Base-by-base conservation (phyloP, 176 grass and related monocot genomes). In the Leersia perrieri region DNA sequence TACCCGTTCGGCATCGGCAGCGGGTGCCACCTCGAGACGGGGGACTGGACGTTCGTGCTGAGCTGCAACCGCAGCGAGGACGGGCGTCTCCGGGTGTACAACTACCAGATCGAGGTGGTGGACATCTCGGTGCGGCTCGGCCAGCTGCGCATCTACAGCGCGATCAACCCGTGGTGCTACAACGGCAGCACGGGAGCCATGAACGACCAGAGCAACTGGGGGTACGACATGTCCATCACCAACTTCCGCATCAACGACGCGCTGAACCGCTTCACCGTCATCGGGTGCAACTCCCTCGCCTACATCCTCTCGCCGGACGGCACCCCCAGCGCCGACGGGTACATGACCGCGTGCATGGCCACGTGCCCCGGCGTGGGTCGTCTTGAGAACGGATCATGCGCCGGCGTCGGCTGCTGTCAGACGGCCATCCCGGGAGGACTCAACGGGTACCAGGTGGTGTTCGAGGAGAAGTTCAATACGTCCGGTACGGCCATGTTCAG, bases 1-100 rank as follows among this genome's bases (percentile, higher is more conserved):
- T 97, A 94, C 82, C 94, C 94, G 29, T 97, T 97, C 73, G 91
- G 91, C 64, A 82, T 94, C 68, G 91, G 89, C 32, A 4, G 66
- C 12, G 73, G 76, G 7, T 97, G 91, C 82, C 87, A 72, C 79
- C 77, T 84, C 13, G 82, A 82, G 18, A 93, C 87, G 4, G 88
- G 88, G 1, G 83, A 86, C 78, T 85, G 83, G 88, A 89, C 87
- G 25, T 94, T 94, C 77, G 11, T 32, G 53, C 85, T 81, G 7
- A 88, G 20, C 74, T 78, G 83, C 76, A 88, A 86, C 32, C 91
- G 66, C 45, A 38, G 35, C n/a, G 5, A 0, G 13, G 78, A 71
- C 51, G 84, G 69, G 0, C 61, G 63, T 0, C 9, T 70, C 27
- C 74, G 41, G 3, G 55, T 85, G n/a, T 85, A 81, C 87, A 81